A percentile compares a stretch with the other conserved stretches of the same genome.
phyloP scores from a whole-genome alignment of 2,329 filamentous ascomycete species.

The Penicillium sp. region DNA sequence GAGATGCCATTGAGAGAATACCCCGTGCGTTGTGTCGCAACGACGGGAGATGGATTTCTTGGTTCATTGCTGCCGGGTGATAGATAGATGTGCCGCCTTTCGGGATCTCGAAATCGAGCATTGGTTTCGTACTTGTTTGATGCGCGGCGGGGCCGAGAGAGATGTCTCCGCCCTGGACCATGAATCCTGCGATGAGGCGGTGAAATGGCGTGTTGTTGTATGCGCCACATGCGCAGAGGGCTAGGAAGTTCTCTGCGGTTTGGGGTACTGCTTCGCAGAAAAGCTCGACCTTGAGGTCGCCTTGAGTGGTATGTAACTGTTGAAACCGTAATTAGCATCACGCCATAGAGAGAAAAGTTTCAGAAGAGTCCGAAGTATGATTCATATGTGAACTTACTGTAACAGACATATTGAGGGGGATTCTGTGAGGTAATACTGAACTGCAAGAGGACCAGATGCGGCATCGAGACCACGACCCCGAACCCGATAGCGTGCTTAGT shows the following conservation, averaged over 20 bases:
- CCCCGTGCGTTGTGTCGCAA: constrained; percentile 58
- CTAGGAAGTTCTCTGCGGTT: constrained; percentile 77
- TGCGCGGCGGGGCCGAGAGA: constrained; percentile 48
- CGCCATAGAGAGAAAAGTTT: not conserved
- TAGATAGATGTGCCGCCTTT: constrained; percentile 60
- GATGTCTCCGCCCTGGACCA: constrained; percentile 61
- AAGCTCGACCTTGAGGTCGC: constrained; percentile 91
- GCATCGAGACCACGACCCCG: constrained; percentile 1
- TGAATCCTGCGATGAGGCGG: constrained; percentile 63
- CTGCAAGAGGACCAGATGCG: constrained; percentile 7
- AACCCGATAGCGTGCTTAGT: constrained; percentile 18
- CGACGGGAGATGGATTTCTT: constrained; percentile 60
- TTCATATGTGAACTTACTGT: constrained; percentile 28
- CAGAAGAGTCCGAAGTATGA: not conserved
- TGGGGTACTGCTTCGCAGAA: constrained; percentile 95
- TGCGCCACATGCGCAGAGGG: constrained; percentile 61
- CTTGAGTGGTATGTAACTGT: constrained; percentile 77
- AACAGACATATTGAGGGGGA: constrained; percentile 31
- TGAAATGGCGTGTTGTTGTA: constrained; percentile 65
- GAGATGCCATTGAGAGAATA: constrained; percentile 61
- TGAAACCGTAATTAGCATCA: not conserved
- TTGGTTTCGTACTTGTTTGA: constrained; percentile 39
- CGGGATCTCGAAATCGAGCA: constrained; percentile 50
- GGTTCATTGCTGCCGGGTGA: constrained; percentile 54
- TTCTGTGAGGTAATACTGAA: not conserved